phyloP scores from a whole-genome alignment of 371 early-diverging fungal species.

The Mortierella sp. region DNA sequence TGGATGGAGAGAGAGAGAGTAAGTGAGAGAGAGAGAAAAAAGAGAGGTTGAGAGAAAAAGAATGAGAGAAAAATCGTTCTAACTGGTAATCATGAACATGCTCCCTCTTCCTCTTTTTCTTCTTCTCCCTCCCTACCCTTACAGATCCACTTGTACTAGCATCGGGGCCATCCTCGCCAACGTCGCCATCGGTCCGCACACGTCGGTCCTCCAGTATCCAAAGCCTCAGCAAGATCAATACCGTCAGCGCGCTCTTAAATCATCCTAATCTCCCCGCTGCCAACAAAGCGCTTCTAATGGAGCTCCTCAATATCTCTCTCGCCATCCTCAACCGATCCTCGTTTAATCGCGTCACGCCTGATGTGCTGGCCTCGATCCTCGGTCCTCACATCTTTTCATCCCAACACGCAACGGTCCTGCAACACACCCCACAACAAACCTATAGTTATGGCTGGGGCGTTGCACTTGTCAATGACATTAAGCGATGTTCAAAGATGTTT shows the following conservation, averaged over 20 bases:
- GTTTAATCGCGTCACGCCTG: slow-evolving; percentile 44
- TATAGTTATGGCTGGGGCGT: slow-evolving; percentile 51
- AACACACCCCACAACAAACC: slow-evolving; percentile 47
- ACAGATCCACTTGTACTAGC: no score
- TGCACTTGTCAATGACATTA: slow-evolving; percentile 42
- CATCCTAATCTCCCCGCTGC: slow-evolving; percentile 47
- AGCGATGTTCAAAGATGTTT: slow-evolving; percentile 50
- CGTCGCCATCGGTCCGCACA: slow-evolving; percentile 1
- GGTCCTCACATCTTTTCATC: slow-evolving; percentile 49
- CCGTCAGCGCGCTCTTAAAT: slow-evolving; percentile 38
- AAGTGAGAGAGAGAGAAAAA: no score
- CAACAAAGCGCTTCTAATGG: slow-evolving; percentile 41
- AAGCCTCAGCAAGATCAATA: slow-evolving; percentile 39
- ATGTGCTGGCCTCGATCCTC: slow-evolving; percentile 47
- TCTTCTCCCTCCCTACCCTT: no score
- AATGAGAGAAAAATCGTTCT: no score
- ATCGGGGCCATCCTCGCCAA: slow-evolving; percentile 28
- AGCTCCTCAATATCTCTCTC: slow-evolving; percentile 45
- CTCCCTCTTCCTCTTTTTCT: no score
- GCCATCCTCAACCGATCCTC: slow-evolving; percentile 48
- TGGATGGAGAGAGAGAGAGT: no score
- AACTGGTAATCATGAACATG: no score
- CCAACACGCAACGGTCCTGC: slow-evolving; percentile 46
- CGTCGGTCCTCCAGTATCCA: slow-evolving; percentile 9
- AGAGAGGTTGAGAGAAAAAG: no score